Conservation (phyloP, 257 asterid genomes). For the Salvia hispanica region DNA sequence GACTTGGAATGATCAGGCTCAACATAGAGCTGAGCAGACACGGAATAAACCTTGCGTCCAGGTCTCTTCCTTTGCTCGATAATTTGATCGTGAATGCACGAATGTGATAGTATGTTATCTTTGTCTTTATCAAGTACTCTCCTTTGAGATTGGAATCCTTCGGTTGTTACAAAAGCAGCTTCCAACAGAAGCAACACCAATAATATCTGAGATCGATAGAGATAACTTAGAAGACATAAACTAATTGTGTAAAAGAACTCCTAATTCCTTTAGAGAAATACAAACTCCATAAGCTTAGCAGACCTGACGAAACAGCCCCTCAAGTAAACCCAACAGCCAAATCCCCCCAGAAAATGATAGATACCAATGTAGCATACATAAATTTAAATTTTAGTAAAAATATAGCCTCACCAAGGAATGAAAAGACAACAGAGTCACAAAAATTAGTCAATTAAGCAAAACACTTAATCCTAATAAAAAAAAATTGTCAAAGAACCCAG, state of each 20-base stretch:
- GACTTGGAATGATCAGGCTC: conserved; percentile 46
- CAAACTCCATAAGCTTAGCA: conserved; percentile 17
- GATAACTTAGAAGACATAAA: conserved; percentile 13
- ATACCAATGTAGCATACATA: conserved; percentile 14
- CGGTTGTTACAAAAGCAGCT: conserved; percentile 50
- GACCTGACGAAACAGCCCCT: conserved; percentile 18
- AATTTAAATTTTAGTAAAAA: background rate
- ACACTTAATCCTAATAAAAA: background rate
- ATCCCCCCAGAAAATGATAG: conserved; percentile 13
- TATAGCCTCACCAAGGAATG: conserved; percentile 1
- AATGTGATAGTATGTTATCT: conserved; percentile 55
- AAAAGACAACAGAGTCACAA: conserved; percentile 1
- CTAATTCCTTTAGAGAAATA: background rate
- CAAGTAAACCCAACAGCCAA: conserved; percentile 3
- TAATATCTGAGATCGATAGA: conserved; percentile 52
- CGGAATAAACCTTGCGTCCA: conserved; percentile 79
- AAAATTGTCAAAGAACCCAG: conserved; percentile 8
- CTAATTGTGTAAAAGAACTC: background rate
- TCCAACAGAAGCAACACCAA: conserved; percentile 58
- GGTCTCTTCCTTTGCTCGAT: conserved; percentile 83
- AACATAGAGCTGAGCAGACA: conserved; percentile 75
- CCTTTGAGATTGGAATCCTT: conserved; percentile 45
- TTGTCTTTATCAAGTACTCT: conserved; percentile 46
- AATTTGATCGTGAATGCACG: conserved; percentile 94
- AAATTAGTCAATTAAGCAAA: conserved; percentile 23